These are phyloP conservation scores for Picea mariana DNA, from an alignment of 83 land plant species.

Conservation along the genomic window DNA sequence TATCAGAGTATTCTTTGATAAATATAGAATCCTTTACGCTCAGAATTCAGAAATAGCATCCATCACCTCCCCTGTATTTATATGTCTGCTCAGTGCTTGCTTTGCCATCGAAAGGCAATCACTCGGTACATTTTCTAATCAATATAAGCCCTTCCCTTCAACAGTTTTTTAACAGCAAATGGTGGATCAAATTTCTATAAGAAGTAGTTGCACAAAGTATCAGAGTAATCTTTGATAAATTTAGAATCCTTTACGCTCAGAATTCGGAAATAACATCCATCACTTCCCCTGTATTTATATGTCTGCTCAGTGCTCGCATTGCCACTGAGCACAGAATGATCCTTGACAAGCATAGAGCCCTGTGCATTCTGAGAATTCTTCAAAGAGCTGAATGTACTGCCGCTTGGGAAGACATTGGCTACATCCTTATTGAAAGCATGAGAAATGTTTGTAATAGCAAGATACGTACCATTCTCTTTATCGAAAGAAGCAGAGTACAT, in stretches of 20 bases:
- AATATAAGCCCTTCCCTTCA: not conserved
- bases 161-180: not conserved
- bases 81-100: constrained; percentile 15
- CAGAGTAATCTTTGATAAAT: constrained; percentile 17
- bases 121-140: not conserved
- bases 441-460: constrained; percentile 32
- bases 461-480: constrained; percentile 32
- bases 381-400: constrained; percentile 5
- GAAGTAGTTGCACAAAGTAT: not conserved
- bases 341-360: constrained; percentile 14
- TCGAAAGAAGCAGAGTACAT: constrained; percentile 26
- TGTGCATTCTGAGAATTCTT: constrained; percentile 16
- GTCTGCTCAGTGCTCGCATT: constrained; percentile 9
- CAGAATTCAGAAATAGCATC: constrained; percentile 14
- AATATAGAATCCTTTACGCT: not conserved
- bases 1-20: constrained; percentile 11
- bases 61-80: constrained; percentile 8
- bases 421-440: constrained; percentile 35
- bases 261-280: constrained; percentile 16
- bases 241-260: constrained; percentile 5
- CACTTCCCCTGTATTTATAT: constrained; percentile 9
- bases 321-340: constrained; percentile 12
- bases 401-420: not conserved
- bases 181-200: not conserved
- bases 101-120: not conserved